Evolutionary conservation across 2,329 filamentous ascomycete species (phyloP), one percentile per base, ranked within the genome.

Genomic region (Colletotrichum simmondsii): DNA sequence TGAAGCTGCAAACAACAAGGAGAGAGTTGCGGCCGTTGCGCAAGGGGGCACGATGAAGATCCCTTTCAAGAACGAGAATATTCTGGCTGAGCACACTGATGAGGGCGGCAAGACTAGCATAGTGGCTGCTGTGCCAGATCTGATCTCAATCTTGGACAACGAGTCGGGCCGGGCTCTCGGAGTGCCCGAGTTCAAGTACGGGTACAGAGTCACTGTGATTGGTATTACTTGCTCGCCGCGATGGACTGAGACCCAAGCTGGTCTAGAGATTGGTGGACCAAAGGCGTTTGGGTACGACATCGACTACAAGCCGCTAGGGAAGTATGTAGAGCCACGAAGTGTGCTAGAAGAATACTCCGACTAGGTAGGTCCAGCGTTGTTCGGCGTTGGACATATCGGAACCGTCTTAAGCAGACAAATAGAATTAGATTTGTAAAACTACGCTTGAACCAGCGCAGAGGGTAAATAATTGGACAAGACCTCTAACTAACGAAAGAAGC

Each of bases 151-250:
- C 10, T 84, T 91, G 19, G 89, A 90, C 68, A 85, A 87, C 6
- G 87, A 89, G 73, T 89, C 87, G 11, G 89, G 89, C 32, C 85
- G 89, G 74, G 88, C 88, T 0, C 81, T 91, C 7, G 89, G 89
- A 0, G 88, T 87, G 0, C 89, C 87, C 0, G 89, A 91, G 75
- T 91, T 90, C 73, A 78, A 87, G 12, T 89, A 89, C 71, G 87
- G 88, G 1, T 77, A 89, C 49, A 78, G 87, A 11, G 87, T 89
- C 19, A 83, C 84, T 0, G 87, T 90, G 0, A 78, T 91, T 57
- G 88, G 86, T 0, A 87, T 90, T 32, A 86, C 87, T 1, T 87
- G 87, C 68, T 88, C 86, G 56, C 87, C 87, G 7, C 81, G 85
- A 52, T 91, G 88, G 88, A 88, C 85, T 0, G 83, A 84, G 52